These are phyloP conservation scores for Arxiozyma slooffiae DNA, from an alignment of 1,139 yeast genomes.

Conservation along the genomic window DNA sequence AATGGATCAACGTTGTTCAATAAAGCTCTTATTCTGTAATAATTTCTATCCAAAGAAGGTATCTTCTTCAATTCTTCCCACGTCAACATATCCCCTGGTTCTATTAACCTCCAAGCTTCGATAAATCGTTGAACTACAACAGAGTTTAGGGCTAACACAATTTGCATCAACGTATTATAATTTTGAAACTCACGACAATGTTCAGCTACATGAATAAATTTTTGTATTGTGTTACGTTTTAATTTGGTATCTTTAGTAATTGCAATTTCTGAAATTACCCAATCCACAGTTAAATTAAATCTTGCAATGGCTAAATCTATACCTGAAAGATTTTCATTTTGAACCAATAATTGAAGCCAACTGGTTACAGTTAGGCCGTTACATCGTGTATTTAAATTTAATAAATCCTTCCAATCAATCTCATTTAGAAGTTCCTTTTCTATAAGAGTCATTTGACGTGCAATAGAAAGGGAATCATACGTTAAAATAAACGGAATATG, in stretches of 20 bases:
- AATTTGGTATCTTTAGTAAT: constrained; percentile 52
- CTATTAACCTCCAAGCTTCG: constrained; percentile 65
- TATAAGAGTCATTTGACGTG: constrained; percentile 74
- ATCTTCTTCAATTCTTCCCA: constrained; percentile 56
- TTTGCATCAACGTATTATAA: constrained; percentile 78
- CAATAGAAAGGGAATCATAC: constrained; percentile 54
- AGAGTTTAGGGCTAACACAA: constrained; percentile 73
- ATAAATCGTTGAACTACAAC: constrained; percentile 51
- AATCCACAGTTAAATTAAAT: constrained; percentile 79
- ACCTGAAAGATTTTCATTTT: constrained; percentile 54
- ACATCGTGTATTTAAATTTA: constrained; percentile 67
- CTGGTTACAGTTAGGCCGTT: constrained; percentile 64
- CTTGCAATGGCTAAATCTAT: constrained; percentile 78
- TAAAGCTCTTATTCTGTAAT: constrained; percentile 52
- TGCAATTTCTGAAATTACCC: constrained; percentile 84
- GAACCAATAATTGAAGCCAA: constrained; percentile 72
- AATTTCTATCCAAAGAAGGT: constrained; percentile 57
- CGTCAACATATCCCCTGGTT: constrained; percentile 47
- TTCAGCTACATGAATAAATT: constrained; percentile 80
- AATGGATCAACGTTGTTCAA: constrained; percentile 56
- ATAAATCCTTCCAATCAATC: constrained; percentile 84
- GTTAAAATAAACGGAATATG: constrained; percentile 78
- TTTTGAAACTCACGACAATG: constrained; percentile 66
- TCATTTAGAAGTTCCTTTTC: constrained; percentile 78
- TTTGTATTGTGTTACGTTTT: constrained; percentile 57